These are phyloP conservation scores for Leishmania martiniquensis DNA, from an alignment of 208 protist genomes.

Conservation along the genomic window DNA sequence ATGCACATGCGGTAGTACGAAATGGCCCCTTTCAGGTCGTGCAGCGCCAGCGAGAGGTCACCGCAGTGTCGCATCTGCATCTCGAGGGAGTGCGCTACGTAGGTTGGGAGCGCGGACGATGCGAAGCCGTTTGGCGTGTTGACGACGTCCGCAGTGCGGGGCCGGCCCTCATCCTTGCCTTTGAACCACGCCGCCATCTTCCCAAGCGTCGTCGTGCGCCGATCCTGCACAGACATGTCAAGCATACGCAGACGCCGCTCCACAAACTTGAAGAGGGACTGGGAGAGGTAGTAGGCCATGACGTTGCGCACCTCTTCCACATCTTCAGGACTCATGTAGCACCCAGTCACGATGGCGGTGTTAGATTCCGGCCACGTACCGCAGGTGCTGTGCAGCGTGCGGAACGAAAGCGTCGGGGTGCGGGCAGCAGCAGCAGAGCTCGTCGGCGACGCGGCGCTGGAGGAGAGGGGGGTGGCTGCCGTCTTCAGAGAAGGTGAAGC, in stretches of 20 bases:
- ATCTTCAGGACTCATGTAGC: constrained; percentile 74
- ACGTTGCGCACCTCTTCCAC: constrained; percentile 56
- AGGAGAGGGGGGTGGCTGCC: neutral
- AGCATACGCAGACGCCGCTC: constrained; percentile 70
- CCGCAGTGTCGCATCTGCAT: constrained; percentile 87
- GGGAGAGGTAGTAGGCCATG: constrained; percentile 77
- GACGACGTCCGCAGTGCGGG: constrained; percentile 33
- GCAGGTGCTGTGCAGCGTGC: constrained; percentile 40
- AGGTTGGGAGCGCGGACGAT: constrained; percentile 30
- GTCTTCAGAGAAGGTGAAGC: neutral
- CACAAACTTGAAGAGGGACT: constrained; percentile 70
- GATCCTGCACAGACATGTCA: constrained; percentile 66
- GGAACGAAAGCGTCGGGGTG: constrained; percentile 30
- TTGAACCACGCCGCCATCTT: constrained; percentile 88
- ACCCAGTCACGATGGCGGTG: constrained; percentile 66
- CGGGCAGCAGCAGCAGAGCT: neutral
- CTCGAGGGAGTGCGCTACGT: constrained; percentile 69
- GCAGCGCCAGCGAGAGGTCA: constrained; percentile 66
- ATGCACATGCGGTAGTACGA: constrained; percentile 77
- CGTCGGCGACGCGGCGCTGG: constrained; percentile 13
- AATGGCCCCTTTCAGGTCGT: constrained; percentile 64
- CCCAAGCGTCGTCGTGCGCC: constrained; percentile 75
- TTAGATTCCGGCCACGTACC: constrained; percentile 53
- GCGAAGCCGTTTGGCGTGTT: constrained; percentile 14
- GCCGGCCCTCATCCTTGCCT: constrained; percentile 66